Conservation (phyloP, 2,329 filamentous ascomycete species). For the Aspergillus neotritici region DNA sequence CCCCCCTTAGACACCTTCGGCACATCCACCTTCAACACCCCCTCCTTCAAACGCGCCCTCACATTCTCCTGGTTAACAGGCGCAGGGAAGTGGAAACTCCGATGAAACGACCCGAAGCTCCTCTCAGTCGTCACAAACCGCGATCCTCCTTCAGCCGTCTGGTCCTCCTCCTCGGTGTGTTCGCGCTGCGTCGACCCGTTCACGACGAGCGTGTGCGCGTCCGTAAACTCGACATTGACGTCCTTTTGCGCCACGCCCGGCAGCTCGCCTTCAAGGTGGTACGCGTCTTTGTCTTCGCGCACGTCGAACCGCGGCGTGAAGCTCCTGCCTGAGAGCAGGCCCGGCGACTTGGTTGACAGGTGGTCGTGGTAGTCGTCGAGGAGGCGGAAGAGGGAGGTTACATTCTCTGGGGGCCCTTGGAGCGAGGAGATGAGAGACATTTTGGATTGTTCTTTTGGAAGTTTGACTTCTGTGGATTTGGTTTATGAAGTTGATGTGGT, state of each 20-base stretch:
- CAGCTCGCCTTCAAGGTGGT: conserved; percentile 46
- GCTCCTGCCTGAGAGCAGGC: conserved; percentile 15
- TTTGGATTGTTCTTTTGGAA: too few species aligned
- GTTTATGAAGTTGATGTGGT: too few species aligned
- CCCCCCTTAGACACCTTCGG: conserved; percentile 50
- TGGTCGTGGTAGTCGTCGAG: conserved; percentile 37
- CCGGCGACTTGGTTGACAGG: conserved; percentile 15
- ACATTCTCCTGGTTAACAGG: conserved; percentile 57
- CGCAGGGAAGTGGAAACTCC: conserved; percentile 54
- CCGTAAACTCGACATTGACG: conserved; percentile 45
- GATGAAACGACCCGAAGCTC: conserved; percentile 51
- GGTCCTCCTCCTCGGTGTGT: conserved; percentile 32
- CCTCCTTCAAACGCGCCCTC: conserved; percentile 56
- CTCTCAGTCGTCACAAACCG: conserved; percentile 52
- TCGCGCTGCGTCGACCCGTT: conserved; percentile 40
- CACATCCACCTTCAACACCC: conserved; percentile 52
- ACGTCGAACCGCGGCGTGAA: conserved; percentile 46
- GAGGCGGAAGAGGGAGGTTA: conserved; percentile 36
- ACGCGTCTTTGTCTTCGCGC: conserved; percentile 40
- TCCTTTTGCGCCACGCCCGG: conserved; percentile 45
- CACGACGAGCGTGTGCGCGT: conserved; percentile 43
- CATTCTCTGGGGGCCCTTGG: too few species aligned
- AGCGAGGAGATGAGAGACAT: too few species aligned
- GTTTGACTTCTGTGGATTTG: too few species aligned
- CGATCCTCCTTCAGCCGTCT: conserved; percentile 21